Conservation (phyloP, 2,329 filamentous ascomycete genomes). For the Dactylonectria estremocensis region DNA sequence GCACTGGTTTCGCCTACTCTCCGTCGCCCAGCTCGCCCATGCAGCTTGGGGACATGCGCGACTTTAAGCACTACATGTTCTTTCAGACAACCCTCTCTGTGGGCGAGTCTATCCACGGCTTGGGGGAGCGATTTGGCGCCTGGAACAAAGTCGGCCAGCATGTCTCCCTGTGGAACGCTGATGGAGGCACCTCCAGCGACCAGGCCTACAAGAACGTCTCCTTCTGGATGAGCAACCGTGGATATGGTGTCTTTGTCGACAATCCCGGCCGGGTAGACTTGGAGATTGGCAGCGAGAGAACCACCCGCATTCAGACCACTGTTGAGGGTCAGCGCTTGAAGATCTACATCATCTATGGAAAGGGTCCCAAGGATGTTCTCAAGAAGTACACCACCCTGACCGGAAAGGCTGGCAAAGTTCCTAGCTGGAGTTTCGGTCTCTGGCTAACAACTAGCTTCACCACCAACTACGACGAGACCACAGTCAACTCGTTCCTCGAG, state of each 20-base stretch:
- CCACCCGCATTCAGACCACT: slow-evolving; percentile 78
- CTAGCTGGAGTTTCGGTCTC: slow-evolving; percentile 82
- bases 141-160: slow-evolving; percentile 84
- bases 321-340: slow-evolving; percentile 79
- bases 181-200: slow-evolving; percentile 77
- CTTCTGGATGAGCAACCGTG: slow-evolving; percentile 79
- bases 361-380: slow-evolving; percentile 80
- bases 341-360: slow-evolving; percentile 82
- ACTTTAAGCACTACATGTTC: slow-evolving; percentile 70
- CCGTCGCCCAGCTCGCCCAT: slow-evolving; percentile 53
- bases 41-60: slow-evolving; percentile 54
- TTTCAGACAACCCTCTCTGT: slow-evolving; percentile 69
- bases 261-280: slow-evolving; percentile 78
- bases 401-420: slow-evolving; percentile 75
- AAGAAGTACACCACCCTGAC: slow-evolving; percentile 77
- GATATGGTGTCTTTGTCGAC: slow-evolving; percentile 85
- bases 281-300: slow-evolving; percentile 82
- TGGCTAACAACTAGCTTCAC: slow-evolving; percentile 86
- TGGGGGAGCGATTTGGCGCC: slow-evolving; percentile 83
- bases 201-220: slow-evolving; percentile 82
- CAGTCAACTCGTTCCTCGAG: slow-evolving; percentile 77
- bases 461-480: slow-evolving; percentile 79
- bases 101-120: slow-evolving; percentile 79
- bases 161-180: slow-evolving; percentile 75
- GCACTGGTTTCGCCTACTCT: slow-evolving; percentile 57